Conservation (phyloP, 495 filamentous ascomycete genomes). For the Penicillium steckii region DNA sequence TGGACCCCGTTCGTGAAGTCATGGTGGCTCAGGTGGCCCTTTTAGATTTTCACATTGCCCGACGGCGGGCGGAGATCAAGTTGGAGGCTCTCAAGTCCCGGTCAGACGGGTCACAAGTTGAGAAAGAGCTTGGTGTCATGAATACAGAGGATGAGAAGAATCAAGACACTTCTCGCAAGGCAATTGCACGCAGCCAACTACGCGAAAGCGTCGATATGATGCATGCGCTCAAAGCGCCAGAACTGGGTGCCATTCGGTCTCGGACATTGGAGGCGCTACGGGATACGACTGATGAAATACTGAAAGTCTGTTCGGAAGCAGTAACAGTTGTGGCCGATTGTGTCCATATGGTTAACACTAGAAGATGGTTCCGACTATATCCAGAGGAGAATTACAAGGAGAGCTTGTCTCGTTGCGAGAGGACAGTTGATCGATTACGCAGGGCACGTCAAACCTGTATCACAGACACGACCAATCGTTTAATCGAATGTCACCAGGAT, state of each 20-base stretch:
- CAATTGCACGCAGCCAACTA: constrained; percentile 3
- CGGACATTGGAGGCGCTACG: constrained; percentile 6
- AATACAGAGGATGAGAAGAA: too few relatives aligned
- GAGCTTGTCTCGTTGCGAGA: neutral
- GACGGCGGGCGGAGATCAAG: neutral
- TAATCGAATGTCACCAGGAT: constrained; percentile 10
- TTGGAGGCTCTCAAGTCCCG: too few relatives aligned
- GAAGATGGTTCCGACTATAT: constrained; percentile 8
- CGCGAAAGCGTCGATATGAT: neutral
- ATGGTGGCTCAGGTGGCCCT: constrained; percentile 13
- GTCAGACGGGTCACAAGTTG: too few relatives aligned
- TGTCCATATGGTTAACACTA: constrained; percentile 12
- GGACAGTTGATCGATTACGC: neutral
- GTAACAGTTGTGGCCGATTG: constrained; percentile 3
- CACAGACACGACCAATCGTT: constrained; percentile 5
- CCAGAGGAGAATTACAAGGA: neutral
- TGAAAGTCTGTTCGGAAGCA: constrained; percentile 6
- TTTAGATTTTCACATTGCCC: constrained; percentile 21
- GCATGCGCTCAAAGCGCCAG: constrained; percentile 7
- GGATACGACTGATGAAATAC: constrained; percentile 5
- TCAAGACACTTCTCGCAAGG: too few relatives aligned
- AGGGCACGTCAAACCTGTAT: constrained; percentile 1
- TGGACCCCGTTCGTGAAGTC: constrained; percentile 17
- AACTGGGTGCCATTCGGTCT: neutral
- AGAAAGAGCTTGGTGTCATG: constrained; percentile 5